phyloP scores from a whole-genome alignment of 208 protist genomes.

The Perkinsela sp. region DNA sequence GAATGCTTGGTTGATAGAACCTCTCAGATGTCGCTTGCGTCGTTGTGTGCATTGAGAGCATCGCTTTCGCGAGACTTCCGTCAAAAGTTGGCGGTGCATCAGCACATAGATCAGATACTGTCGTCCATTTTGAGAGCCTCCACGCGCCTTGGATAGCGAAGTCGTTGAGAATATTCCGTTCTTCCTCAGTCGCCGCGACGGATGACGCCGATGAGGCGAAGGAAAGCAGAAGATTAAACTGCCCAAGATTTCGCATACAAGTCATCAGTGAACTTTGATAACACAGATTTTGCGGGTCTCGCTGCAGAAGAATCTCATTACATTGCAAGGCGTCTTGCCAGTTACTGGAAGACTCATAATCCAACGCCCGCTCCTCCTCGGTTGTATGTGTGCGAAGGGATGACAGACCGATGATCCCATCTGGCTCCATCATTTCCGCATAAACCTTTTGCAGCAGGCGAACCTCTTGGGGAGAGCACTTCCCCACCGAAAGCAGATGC shows the following conservation, averaged over 20 bases:
- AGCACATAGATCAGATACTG: conserved; percentile 4
- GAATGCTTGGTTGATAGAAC: background rate
- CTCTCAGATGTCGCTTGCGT: background rate
- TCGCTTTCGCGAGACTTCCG: conserved; percentile 4
- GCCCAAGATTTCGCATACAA: conserved; percentile 18
- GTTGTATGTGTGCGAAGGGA: conserved; percentile 3
- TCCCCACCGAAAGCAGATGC: background rate
- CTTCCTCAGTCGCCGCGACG: background rate
- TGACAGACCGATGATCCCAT: conserved; percentile 4
- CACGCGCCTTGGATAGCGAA: conserved; percentile 17
- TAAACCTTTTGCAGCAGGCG: conserved; percentile 8
- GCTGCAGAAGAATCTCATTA: conserved; percentile 7
- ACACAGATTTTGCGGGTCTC: conserved; percentile 5
- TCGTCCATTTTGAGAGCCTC: conserved; percentile 23
- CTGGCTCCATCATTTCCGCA: conserved; percentile 4
- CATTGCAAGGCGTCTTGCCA: conserved; percentile 8
- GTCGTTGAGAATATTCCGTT: conserved; percentile 5
- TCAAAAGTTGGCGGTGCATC: conserved; percentile 5
- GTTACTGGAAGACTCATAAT: conserved; percentile 3
- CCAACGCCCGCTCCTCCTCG: conserved; percentile 6
- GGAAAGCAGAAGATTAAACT: conserved; percentile 14
- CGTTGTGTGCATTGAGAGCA: conserved; percentile 2
- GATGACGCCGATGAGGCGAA: conserved; percentile 1
- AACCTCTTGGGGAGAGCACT: conserved; percentile 4
- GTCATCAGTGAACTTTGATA: conserved; percentile 9